Evolutionary conservation across 2,329 filamentous ascomycete species (phyloP), one percentile per base, ranked within the genome.

Genomic region (Pseudogymnoascus sp.): DNA sequence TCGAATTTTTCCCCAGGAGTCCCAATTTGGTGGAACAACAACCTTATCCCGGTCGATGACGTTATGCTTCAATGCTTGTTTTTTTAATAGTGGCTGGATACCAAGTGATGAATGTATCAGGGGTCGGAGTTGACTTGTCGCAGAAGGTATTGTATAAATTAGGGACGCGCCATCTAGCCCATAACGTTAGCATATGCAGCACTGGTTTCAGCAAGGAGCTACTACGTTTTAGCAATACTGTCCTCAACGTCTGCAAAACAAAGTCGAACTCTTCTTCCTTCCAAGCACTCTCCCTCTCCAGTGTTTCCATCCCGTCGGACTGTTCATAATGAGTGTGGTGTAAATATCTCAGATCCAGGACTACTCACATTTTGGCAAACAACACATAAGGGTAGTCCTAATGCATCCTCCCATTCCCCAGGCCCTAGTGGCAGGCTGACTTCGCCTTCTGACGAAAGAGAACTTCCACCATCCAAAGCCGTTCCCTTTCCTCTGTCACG

Each of bases 261-360:
- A 94, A 92, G 74, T 99, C 94, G 71, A 99, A 99, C 69, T 96
- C 89, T 67, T 95, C 91, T 75, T 99, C 94, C 75, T 92, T 93
- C 92, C 93, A 99, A 12, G 89, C 86, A 63, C 92, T 87, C 59
- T 91, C 92, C 73, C 90, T 91, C 76, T 97, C 94, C 63, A 99
- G 76, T 39, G 85, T 84, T 71, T 97, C 92, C 74, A 97, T 63
- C 21, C 63, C 35, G 63, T 65, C 65, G 25, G 65, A 68, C 64
- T 67, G 58, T n/a, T 63, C 15, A 48, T 33, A 51, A 51, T 58
- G 27, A 25, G n/a, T 63, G 73, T 62, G 74, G 69, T 63, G 65
- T 13, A n/a, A 25, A 27, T 27, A 38, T 29, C 6, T 17, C 13
- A 44, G 29, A 31, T 60, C 13, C 27, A 62, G 41, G 51, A 9